Conservation (phyloP, 768 basidiomycete species). For the Naganishia friedmannii region DNA sequence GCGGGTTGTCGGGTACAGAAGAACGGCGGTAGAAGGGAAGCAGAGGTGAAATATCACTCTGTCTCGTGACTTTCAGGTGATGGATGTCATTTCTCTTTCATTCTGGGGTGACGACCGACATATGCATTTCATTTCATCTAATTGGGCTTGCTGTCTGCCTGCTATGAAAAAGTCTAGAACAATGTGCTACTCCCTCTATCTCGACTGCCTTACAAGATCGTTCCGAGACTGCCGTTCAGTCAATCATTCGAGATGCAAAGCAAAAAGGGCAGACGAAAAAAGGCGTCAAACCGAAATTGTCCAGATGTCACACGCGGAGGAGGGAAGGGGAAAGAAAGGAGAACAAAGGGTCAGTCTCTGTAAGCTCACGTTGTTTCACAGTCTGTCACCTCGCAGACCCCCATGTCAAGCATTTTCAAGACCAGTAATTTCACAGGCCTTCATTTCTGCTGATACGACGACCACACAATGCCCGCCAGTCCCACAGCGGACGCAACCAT, state of each 20-base stretch:
- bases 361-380: conserved; percentile 16
- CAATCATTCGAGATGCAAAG: conserved; percentile 12
- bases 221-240: conserved; percentile 14
- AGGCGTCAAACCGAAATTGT: conserved; percentile 20
- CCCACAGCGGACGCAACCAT: conserved; percentile 44
- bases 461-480: conserved; percentile 47
- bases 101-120: too few relatives aligned
- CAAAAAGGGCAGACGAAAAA: not conserved
- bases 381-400: conserved; percentile 9
- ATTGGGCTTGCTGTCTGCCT: too few relatives aligned
- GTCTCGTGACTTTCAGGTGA: too few relatives aligned
- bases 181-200: not conserved
- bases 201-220: conserved; percentile 11
- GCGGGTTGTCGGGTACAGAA: too few relatives aligned
- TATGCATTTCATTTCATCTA: too few relatives aligned
- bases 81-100: too few relatives aligned
- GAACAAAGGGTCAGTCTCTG: conserved; percentile 15
- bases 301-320: not conserved
- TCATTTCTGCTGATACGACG: conserved; percentile 26
- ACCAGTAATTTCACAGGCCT: too few relatives aligned
- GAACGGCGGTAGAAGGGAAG: too few relatives aligned
- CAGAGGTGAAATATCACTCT: too few relatives aligned
- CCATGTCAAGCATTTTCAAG: too few relatives aligned
- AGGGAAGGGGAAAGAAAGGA: not conserved
- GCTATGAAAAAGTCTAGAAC: too few relatives aligned